Conservation (phyloP, 345 rosid genomes). For the Camelina laxa region DNA sequence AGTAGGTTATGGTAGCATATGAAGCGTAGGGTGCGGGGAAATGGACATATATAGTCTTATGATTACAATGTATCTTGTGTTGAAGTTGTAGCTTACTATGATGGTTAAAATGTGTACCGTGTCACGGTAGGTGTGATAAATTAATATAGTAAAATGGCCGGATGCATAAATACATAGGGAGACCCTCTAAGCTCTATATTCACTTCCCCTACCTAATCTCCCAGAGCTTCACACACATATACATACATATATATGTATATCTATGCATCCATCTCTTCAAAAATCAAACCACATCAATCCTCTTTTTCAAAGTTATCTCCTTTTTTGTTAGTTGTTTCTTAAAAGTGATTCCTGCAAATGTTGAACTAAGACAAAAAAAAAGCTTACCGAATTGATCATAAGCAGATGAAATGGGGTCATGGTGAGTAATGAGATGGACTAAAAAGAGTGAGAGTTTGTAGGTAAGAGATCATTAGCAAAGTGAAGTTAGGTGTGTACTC, state of each 20-base stretch:
- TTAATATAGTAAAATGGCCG: neutral
- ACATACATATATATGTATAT: neutral
- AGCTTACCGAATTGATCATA: constrained; percentile 30
- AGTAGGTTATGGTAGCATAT: neutral
- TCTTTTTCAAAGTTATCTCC: constrained; percentile 40
- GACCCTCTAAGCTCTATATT: neutral
- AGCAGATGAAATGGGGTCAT: constrained; percentile 42
- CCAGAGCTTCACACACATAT: neutral
- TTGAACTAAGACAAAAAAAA: constrained; percentile 40
- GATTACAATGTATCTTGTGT: constrained; percentile 4
- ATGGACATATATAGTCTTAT: neutral
- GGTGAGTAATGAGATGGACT: constrained; percentile 36
- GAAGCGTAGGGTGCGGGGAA: neutral
- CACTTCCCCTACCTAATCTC: constrained; percentile 11
- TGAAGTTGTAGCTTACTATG: neutral
- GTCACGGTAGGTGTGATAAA: constrained; percentile 1
- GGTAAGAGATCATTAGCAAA: constrained; percentile 42
- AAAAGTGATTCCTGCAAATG: constrained; percentile 43
- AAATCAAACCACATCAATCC: neutral
- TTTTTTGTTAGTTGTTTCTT: constrained; percentile 33
- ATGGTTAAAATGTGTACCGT: neutral
- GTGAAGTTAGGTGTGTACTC: constrained; percentile 47
- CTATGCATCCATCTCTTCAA: constrained; percentile 10
- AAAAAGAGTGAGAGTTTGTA: constrained; percentile 43
- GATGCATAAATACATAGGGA: neutral